Evolutionary conservation across 176 grass and related monocot species (phyloP), one percentile per base, ranked within the genome.

Genomic region (Carex pumila): DNA sequence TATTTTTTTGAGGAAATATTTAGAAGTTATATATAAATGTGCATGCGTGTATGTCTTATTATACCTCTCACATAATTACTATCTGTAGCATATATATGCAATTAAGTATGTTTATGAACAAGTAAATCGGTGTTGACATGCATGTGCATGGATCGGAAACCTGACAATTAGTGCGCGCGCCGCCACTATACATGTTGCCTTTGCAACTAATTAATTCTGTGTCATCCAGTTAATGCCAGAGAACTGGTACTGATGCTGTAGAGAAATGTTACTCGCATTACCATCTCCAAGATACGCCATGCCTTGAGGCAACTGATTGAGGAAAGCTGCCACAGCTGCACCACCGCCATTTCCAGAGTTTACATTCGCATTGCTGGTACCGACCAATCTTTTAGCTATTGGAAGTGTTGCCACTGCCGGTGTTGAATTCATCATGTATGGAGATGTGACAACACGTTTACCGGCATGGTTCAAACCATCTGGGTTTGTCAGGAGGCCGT

Each of bases 221-320:
- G 81, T 87, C 80, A 83, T 87, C 94, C 94, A 97, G 79, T 94
- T 97, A 65, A 92, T 73, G 21, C 89, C 87, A 64, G 94, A 71
- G 50, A 94, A 89, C 74, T 94, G 94, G 73, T 80, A 92, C 0
- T 86, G 90, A 18, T 92, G 81, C 85, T 91, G 90, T 79, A 97
- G 88, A 14, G 66, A 66, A 83, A 79, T 83, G n/a, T 70, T 76
- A 6, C 58, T 84, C 47, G 75, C 85, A 1, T 53, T 84, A 6
- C 79, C 45, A 10, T 88, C 87, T 65, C 87, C 92, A 18, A 85
- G 91, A 22, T 81, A 85, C 50, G 76, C 62, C 65, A 81, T 69
- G 31, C 80, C 52, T 81, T 88, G 87, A 39, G 68, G 21, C 12
- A 92, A 80, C 61, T 75, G 87, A 14, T 69, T 90, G 9, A 92